phyloP scores from a whole-genome alignment of 1,284 basidiomycete species.

The Xanthoconium separans region DNA sequence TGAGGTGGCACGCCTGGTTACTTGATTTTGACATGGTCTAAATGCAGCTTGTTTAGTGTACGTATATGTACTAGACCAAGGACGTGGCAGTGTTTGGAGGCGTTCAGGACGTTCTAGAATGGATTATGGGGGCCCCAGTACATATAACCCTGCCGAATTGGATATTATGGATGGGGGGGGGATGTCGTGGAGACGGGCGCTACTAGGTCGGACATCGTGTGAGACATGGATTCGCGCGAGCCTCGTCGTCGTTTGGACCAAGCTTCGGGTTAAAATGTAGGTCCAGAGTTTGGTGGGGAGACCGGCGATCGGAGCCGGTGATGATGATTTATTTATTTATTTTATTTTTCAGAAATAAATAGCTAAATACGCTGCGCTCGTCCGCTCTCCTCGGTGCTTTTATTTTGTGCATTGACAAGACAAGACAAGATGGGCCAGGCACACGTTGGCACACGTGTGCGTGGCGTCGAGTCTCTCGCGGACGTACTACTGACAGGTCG shows the following conservation, averaged over 20 bases:
- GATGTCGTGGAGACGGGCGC: not conserved
- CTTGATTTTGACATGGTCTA: not conserved
- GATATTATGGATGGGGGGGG: not conserved
- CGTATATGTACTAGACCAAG: not conserved
- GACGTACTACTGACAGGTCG: no score
- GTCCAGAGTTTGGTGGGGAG: no score
- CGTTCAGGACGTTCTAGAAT: not conserved
- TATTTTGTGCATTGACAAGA: no score
- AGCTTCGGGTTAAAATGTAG: no score
- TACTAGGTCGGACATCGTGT: not conserved
- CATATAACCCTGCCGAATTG: not conserved
- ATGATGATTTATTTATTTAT: no score
- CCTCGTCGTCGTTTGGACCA: not conserved
- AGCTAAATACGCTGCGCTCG: no score
- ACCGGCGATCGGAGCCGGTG: no score
- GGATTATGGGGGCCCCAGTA: not conserved
- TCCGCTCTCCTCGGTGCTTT: no score
- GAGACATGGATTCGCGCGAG: not conserved
- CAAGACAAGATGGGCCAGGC: no score
- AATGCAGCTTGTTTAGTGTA: not conserved
- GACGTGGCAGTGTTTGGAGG: constrained; percentile 2
- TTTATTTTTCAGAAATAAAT: no score
- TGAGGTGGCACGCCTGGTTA: not conserved
- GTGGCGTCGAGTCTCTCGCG: no score
- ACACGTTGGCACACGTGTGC: no score